These are phyloP conservation scores for Lipomyces spencermartinsiae DNA, from an alignment of 805 yeast genomes.

Conservation along the genomic window DNA sequence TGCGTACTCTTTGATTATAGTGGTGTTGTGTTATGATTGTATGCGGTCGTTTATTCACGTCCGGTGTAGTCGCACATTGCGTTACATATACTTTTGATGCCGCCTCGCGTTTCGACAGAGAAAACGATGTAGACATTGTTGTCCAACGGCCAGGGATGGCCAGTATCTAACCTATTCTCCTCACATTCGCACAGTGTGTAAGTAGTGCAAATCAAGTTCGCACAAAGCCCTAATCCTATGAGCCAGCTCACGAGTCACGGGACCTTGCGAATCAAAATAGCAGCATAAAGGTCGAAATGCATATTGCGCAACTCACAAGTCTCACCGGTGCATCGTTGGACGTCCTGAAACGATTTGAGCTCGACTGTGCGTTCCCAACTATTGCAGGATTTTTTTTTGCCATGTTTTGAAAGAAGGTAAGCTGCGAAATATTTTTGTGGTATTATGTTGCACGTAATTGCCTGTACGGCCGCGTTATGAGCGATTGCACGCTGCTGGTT, in stretches of 20 bases:
- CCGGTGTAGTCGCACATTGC: conserved; percentile 4
- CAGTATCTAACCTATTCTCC: too few relatives aligned
- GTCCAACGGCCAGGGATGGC: too few relatives aligned
- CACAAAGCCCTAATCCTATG: conserved; percentile 15
- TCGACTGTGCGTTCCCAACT: not conserved
- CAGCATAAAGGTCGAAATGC: not conserved
- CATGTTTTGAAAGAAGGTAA: not conserved
- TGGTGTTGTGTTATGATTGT: conserved; percentile 28
- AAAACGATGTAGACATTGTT: conserved; percentile 35
- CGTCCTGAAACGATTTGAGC: not conserved
- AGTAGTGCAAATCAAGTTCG: not conserved
- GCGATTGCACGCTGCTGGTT: not conserved
- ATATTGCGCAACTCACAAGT: not conserved
- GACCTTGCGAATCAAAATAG: not conserved
- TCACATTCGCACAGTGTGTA: not conserved
- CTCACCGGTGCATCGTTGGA: not conserved
- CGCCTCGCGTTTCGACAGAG: conserved; percentile 19
- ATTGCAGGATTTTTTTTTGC: not conserved
- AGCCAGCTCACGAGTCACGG: not conserved
- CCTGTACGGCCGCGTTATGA: not conserved
- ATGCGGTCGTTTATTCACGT: conserved; percentile 14
- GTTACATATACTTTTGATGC: conserved; percentile 33
- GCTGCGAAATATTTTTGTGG: not conserved
- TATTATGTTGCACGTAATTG: not conserved
- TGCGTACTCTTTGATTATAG: conserved; percentile 29